Evolutionary conservation across 2,329 filamentous ascomycete genomes (phyloP), one percentile per base, ranked within the genome.

Genomic region (Ceratocystis albifundus): DNA sequence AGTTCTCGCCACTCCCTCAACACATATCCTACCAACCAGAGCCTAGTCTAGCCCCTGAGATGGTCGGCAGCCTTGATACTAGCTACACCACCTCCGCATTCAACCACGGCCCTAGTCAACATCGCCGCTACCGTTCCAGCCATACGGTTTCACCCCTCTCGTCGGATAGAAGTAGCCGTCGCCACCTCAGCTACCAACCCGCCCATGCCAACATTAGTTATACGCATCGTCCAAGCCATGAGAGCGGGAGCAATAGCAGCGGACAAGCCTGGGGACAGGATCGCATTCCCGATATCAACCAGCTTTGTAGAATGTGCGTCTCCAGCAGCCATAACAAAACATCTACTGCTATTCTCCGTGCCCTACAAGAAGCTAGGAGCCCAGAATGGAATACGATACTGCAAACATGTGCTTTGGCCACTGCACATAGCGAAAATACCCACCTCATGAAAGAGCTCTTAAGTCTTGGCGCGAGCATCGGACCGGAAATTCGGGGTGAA

Each of bases 321-420:
- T 65, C 62, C 30, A 67, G 69, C 32, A 65, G 61, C 48, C 65
- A 69, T 0, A 70, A 69, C 44, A 69, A 70, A 44, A 63, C 62
- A 46, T 67, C 67, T 30, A 65, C 68, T 2, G 63, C 67, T 6
- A 67, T 68, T 30, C 57, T 70, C 10, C 57, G 41, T 4, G 22
- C 22, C 2, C 55, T 62, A 32, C 28, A 44, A 2, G 7, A 22
- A 1, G 7, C 17, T 5, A n/a, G 28, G 10, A 22, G n/a, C n/a
- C 62, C 30, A 7, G 32, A 59, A 15, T 64, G 50, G 65, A 15
- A 55, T 7, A 28, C n/a, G 3, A 53, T 50, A n/a, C 41, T 67
- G 1, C 45, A 61, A 7, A 64, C 61, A 2, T 66, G 67, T 20
- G 53, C 66, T 22, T 36, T 66, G 4, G 57, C 62, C 10, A 66